A percentile compares a stretch with the other conserved stretches of the same genome.
Conservation (phyloP, 1,284 basidiomycete species). For the Lignosus rhinocerotis region DNA sequence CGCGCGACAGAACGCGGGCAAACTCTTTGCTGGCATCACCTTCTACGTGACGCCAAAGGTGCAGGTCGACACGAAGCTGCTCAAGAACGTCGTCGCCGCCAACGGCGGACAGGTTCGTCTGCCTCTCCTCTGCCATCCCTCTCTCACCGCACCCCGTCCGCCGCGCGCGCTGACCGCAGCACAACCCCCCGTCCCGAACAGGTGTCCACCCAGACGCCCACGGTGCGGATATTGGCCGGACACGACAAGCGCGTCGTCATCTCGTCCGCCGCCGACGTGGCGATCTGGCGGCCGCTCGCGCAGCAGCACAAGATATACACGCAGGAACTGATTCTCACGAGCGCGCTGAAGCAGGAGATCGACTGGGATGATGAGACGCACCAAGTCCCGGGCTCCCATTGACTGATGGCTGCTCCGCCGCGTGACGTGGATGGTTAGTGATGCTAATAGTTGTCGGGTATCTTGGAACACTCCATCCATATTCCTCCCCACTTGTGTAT, state of each 20-base stretch:
- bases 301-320: slow-evolving; percentile 60
- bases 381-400: slow-evolving; percentile 22
- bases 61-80: slow-evolving; percentile 51
- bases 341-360: slow-evolving; percentile 63
- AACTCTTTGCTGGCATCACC: slow-evolving; percentile 59
- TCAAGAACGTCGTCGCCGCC: slow-evolving; percentile 65
- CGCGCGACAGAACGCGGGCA: slow-evolving; percentile 50
- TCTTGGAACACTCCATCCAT: too few relatives aligned
- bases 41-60: slow-evolving; percentile 76
- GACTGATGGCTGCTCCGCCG: not conserved
- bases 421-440: too few relatives aligned
- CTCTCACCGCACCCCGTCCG: too few relatives aligned
- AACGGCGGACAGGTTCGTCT: slow-evolving; percentile 66
- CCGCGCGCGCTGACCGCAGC: not conserved
- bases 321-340: slow-evolving; percentile 64
- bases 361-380: slow-evolving; percentile 52
- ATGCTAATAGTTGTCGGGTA: too few relatives aligned
- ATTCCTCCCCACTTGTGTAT: too few relatives aligned
- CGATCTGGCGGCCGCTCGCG: slow-evolving; percentile 60
- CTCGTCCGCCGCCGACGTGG: slow-evolving; percentile 59
- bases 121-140: not conserved
- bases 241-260: slow-evolving; percentile 56
- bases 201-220: slow-evolving; percentile 53
- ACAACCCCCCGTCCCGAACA: slow-evolving; percentile 20
- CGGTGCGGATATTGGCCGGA: slow-evolving; percentile 52